phyloP scores from a whole-genome alignment of 2,329 filamentous ascomycete genomes.

The Colletotrichum tropicicola region DNA sequence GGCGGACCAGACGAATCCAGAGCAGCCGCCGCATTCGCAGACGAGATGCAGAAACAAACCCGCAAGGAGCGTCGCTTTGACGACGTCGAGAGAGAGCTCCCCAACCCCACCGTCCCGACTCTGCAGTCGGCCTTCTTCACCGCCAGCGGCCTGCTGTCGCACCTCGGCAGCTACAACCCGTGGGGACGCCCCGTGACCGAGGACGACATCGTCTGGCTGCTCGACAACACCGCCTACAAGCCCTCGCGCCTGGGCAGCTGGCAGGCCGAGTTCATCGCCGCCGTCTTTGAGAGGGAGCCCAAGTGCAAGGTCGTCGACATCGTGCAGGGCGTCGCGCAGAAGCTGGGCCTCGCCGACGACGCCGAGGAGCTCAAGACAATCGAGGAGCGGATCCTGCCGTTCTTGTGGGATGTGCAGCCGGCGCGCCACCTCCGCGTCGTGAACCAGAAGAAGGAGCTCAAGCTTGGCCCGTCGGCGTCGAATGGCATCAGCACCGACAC shows the following conservation, averaged over 20 bases:
- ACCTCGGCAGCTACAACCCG: conserved; percentile 64
- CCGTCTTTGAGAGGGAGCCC: conserved; percentile 79
- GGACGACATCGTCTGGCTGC: conserved; percentile 82
- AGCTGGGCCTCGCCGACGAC: conserved; percentile 71
- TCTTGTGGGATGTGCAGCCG: conserved; percentile 79
- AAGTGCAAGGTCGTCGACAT: conserved; percentile 73
- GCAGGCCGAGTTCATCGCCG: conserved; percentile 85
- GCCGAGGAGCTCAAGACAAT: conserved; percentile 68
- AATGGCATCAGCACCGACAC: conserved; percentile 78
- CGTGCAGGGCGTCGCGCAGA: conserved; percentile 75
- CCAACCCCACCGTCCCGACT: conserved; percentile 41
- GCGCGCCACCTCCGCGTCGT: conserved; percentile 73
- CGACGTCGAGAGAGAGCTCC: conserved; percentile 58
- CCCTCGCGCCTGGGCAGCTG: conserved; percentile 61
- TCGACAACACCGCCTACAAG: conserved; percentile 88
- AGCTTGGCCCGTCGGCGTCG: conserved; percentile 74
- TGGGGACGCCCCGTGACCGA: conserved; percentile 67
- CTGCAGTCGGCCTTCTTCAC: conserved; percentile 40
- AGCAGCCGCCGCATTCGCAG: conserved; percentile 38
- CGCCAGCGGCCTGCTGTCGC: conserved; percentile 53
- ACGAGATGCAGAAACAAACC: conserved; percentile 60
- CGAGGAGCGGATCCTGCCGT: conserved; percentile 75
- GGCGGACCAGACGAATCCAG: conserved; percentile 3
- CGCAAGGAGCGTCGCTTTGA: conserved; percentile 58
- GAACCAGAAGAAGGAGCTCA: conserved; percentile 59